These are phyloP conservation scores for Raffaelea albimanens DNA, from an alignment of 2,329 filamentous ascomycete genomes.

Conservation along the genomic window DNA sequence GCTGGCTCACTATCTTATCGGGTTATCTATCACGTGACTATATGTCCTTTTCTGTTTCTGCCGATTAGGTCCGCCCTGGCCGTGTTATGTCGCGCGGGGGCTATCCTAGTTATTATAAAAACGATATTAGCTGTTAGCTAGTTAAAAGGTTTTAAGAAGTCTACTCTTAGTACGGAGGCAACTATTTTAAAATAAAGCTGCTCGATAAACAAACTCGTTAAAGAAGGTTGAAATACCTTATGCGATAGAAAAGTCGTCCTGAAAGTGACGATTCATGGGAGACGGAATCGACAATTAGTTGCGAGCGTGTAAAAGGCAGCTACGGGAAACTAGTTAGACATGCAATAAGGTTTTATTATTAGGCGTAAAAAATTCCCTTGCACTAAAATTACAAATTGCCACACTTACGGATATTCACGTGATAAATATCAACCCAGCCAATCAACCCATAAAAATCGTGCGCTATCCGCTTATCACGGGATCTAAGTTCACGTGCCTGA, in stretches of 20 bases:
- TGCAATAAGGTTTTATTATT: no score
- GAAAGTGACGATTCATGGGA: neutral
- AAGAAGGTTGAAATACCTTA: neutral
- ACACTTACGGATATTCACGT: no score
- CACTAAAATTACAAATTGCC: no score
- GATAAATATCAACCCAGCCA: no score
- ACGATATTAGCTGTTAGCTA: neutral
- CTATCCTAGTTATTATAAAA: no score
- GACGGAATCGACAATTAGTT: neutral
- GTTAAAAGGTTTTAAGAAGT: neutral
- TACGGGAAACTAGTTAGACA: neutral
- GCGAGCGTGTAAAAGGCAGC: neutral
- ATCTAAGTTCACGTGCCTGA: no score
- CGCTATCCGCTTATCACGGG: no score
- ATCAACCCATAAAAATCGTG: no score
- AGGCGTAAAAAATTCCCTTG: no score
- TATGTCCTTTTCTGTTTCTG: no score
- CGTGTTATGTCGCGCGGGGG: neutral
- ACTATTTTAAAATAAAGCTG: neutral
- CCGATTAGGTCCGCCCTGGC: no score
- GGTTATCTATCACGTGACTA: no score
- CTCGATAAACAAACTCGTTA: neutral
- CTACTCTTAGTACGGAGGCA: neutral
- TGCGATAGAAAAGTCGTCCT: neutral
- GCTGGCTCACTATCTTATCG: neutral